Percentiles rank a stretch among this genome's conserved stretches.
phyloP scores from a whole-genome alignment of 257 asterid genomes.

The Forsythia viridissima region DNA sequence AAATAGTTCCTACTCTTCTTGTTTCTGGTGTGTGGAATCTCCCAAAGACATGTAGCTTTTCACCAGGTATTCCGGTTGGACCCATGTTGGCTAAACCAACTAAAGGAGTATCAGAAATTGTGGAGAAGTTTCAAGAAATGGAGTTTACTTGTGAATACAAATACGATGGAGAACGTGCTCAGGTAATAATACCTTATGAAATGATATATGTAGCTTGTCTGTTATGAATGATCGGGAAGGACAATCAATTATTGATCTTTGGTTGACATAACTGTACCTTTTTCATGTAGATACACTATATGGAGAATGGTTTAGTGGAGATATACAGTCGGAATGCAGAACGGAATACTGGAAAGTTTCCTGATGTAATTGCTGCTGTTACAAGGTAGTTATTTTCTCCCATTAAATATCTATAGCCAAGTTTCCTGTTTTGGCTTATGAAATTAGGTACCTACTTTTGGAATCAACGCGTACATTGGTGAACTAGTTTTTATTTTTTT shows the following conservation, averaged over 20 bases:
- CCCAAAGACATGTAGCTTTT: slow-evolving; percentile 69
- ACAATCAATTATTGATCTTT: background rate
- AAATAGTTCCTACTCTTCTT: slow-evolving; percentile 81
- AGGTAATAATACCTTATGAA: slow-evolving; percentile 51
- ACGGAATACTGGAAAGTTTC: slow-evolving; percentile 91
- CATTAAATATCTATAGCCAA: slow-evolving; percentile 2
- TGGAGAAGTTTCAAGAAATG: slow-evolving; percentile 87
- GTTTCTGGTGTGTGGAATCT: slow-evolving; percentile 94
- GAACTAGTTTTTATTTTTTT: no score
- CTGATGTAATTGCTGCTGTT: slow-evolving; percentile 78
- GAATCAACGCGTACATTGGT: no score
- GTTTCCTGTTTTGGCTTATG: slow-evolving; percentile 3
- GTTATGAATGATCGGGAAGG: background rate
- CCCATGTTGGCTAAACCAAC: slow-evolving; percentile 99
- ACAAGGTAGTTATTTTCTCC: slow-evolving; percentile 57
- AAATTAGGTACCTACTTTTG: no score
- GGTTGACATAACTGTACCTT: slow-evolving; percentile 13
- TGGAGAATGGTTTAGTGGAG: slow-evolving; percentile 90
- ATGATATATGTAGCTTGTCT: background rate
- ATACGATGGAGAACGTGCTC: slow-evolving; percentile 98
- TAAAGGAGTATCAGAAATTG: slow-evolving; percentile 90
- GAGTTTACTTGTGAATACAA: slow-evolving; percentile 97
- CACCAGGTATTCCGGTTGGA: slow-evolving; percentile 94
- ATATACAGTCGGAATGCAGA: slow-evolving; percentile 98
- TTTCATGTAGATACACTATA: slow-evolving; percentile 69